Conservation (phyloP, 768 basidiomycete genomes). For the Neoboletus subvelutipes region DNA sequence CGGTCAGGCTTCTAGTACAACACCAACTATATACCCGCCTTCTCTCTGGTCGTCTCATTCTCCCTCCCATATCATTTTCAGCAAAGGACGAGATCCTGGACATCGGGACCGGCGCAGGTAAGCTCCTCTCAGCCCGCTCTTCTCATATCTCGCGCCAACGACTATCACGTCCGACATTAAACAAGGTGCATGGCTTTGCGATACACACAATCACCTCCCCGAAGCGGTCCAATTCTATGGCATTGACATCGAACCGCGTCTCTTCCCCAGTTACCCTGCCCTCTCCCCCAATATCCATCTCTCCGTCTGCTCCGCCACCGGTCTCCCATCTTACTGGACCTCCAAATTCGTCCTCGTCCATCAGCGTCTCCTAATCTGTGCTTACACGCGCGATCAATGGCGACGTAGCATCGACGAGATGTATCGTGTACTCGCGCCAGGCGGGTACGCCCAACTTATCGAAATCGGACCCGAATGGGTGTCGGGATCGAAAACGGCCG, state of each 20-base stretch:
- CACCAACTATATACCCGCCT: constrained; percentile 21
- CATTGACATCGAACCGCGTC: constrained; percentile 26
- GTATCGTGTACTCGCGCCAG: constrained; percentile 32
- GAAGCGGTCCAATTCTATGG: constrained; percentile 23
- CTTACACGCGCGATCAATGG: constrained; percentile 33
- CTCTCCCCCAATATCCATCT: constrained; percentile 20
- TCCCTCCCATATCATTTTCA: constrained; percentile 16
- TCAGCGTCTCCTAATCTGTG: constrained; percentile 33
- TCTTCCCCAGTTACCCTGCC: constrained; percentile 12
- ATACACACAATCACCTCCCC: constrained; percentile 13
- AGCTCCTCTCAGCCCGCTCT: not conserved
- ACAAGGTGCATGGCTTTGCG: constrained; percentile 26
- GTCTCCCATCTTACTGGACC: constrained; percentile 32
- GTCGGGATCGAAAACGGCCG: constrained; percentile 14
- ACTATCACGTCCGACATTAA: not conserved
- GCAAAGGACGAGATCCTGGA: constrained; percentile 25
- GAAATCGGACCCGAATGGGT: constrained; percentile 24
- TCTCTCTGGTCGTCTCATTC: constrained; percentile 22
- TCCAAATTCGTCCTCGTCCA: constrained; percentile 33
- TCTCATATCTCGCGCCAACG: not conserved
- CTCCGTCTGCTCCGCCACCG: constrained; percentile 23
- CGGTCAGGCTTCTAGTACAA: constrained; percentile 12
- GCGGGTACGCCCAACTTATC: constrained; percentile 35
- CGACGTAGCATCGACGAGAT: constrained; percentile 24
- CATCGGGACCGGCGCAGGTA: constrained; percentile 24